Percentiles rank a stretch among this genome's conserved stretches.
These are phyloP conservation scores for Leishmania tarentolae DNA, from an alignment of 208 protist species.

Conservation along the genomic window DNA sequence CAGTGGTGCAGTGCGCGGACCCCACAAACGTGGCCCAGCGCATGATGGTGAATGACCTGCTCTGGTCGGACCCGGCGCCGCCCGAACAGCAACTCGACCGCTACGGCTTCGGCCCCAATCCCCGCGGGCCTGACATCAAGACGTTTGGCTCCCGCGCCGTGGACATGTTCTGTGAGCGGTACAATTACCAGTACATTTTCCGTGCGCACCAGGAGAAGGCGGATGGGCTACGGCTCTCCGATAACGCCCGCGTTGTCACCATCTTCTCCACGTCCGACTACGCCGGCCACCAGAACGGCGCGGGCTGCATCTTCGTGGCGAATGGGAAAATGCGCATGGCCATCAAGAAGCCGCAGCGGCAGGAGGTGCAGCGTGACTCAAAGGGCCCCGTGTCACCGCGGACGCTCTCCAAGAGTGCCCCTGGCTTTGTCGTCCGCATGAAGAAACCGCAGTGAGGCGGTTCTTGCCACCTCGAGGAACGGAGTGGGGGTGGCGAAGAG, in stretches of 20 bases:
- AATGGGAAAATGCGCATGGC: conserved; percentile 90
- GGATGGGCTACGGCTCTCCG: conserved; percentile 88
- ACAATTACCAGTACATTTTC: conserved; percentile 95
- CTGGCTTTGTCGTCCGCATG: conserved; percentile 70
- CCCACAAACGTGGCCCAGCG: conserved; percentile 82
- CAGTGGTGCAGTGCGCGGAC: conserved; percentile 85
- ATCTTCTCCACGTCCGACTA: conserved; percentile 95
- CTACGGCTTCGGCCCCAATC: conserved; percentile 92
- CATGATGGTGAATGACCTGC: conserved; percentile 91
- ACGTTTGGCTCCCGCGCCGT: conserved; percentile 89
- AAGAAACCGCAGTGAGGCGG: conserved; percentile 49
- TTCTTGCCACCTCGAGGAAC: background rate
- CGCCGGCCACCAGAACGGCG: conserved; percentile 90
- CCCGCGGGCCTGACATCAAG: conserved; percentile 87
- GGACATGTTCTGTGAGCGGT: conserved; percentile 91
- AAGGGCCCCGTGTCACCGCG: conserved; percentile 75
- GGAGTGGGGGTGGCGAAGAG: background rate
- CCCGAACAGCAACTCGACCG: conserved; percentile 83
- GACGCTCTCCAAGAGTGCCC: conserved; percentile 60
- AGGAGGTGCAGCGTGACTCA: conserved; percentile 58
- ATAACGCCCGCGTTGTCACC: conserved; percentile 91
- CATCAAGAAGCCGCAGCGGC: conserved; percentile 87
- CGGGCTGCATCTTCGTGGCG: conserved; percentile 84
- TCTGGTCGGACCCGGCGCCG: conserved; percentile 90
- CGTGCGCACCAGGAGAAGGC: conserved; percentile 93